Conservation (phyloP, 1,284 basidiomycete species). For the Trichosporon asahii region DNA sequence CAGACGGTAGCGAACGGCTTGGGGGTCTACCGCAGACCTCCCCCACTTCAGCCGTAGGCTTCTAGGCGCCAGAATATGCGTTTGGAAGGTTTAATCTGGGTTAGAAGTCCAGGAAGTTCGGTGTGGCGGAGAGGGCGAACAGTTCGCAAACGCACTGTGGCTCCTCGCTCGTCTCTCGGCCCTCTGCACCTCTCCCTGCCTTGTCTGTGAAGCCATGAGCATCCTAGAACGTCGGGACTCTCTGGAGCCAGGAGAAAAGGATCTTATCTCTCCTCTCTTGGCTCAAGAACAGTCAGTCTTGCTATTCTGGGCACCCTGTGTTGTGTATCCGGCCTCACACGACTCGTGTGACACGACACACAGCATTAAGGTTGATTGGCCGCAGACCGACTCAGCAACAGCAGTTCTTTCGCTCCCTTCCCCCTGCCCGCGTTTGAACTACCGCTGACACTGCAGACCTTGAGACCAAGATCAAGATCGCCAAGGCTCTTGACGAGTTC, state of each 20-base stretch:
- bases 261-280: no score
- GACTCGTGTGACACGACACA: background rate
- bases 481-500: conserved; percentile 90
- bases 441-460: conserved; percentile 53
- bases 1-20: background rate
- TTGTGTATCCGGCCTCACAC: background rate
- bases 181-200: background rate
- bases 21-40: no score
- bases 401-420: no score
- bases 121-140: background rate
- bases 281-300: no score
- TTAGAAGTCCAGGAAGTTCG: background rate
- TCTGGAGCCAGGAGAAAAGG: no score
- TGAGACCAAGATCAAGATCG: conserved; percentile 99
- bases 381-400: background rate
- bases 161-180: background rate
- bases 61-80: no score
- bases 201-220: no score
- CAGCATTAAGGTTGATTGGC: background rate
- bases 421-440: background rate
- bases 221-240: no score
- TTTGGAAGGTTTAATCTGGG: background rate
- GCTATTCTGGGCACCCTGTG: no score
- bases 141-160: background rate
- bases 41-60: background rate